Conservation (phyloP, 1,284 basidiomycete species). For the Austroboletus niveus region DNA sequence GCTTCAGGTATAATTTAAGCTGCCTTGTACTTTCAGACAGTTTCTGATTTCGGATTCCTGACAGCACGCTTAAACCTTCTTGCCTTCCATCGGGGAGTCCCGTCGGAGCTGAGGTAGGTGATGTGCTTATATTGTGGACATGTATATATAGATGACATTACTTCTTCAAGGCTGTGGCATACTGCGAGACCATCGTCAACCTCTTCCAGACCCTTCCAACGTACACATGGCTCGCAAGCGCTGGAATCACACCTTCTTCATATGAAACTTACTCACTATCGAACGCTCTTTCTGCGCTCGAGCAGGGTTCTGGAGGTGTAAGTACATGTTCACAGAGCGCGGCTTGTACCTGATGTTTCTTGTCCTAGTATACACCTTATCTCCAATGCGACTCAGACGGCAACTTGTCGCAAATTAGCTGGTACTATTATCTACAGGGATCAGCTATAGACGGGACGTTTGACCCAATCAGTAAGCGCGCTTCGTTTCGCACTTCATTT, state of each 20-base stretch:
- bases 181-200: constrained; percentile 63
- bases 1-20: constrained; percentile 49
- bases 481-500: not conserved
- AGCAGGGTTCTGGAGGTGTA: constrained; percentile 48
- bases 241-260: constrained; percentile 67
- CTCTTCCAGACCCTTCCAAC: constrained; percentile 68
- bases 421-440: constrained; percentile 68
- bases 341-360: constrained; percentile 1
- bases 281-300: constrained; percentile 55
- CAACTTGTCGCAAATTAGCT: constrained; percentile 53
- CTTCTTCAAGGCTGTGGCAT: constrained; percentile 58
- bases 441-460: constrained; percentile 66
- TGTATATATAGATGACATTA: constrained; percentile 6
- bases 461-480: constrained; percentile 51
- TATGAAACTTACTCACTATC: constrained; percentile 58
- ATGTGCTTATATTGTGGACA: not conserved
- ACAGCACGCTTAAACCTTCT: constrained; percentile 56
- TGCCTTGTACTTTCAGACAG: not conserved
- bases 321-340: not conserved
- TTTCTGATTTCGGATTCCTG: constrained; percentile 5
- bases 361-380: constrained; percentile 50
- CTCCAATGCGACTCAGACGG: constrained; percentile 50
- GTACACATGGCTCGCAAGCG: constrained; percentile 64
- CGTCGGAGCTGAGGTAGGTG: constrained; percentile 55
- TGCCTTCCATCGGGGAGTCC: constrained; percentile 60